These are phyloP conservation scores for Mycena alexandri DNA, from an alignment of 768 basidiomycete species.

Conservation along the genomic window DNA sequence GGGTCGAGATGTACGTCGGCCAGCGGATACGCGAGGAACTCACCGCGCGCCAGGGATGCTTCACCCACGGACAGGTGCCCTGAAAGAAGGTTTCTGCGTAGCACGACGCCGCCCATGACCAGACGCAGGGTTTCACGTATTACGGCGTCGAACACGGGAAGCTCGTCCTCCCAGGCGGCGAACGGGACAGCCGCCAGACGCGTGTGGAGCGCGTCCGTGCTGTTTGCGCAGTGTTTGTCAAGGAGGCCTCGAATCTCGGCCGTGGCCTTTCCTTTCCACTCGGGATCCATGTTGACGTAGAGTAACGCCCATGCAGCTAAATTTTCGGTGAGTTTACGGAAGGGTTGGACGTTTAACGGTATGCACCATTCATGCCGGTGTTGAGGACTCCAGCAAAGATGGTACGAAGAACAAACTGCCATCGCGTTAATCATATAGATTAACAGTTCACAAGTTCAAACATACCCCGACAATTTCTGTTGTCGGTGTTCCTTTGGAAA, in stretches of 20 bases:
- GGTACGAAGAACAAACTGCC: slow-evolving; percentile 29
- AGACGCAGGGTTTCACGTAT: slow-evolving; percentile 36
- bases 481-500: too few relatives aligned
- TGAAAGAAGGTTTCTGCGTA: slow-evolving; percentile 36
- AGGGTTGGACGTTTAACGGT: too few relatives aligned
- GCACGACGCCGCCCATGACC: slow-evolving; percentile 7
- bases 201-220: not conserved
- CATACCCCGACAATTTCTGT: too few relatives aligned
- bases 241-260: slow-evolving; percentile 28
- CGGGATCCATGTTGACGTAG: slow-evolving; percentile 17
- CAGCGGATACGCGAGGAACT: slow-evolving; percentile 34
- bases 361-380: slow-evolving; percentile 23
- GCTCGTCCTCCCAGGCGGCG: slow-evolving; percentile 33
- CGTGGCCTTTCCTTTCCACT: slow-evolving; percentile 30
- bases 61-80: slow-evolving; percentile 7
- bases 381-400: slow-evolving; percentile 33
- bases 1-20: slow-evolving; percentile 29
- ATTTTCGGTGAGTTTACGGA: too few relatives aligned
- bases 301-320: too few relatives aligned
- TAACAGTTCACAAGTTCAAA: too few relatives aligned
- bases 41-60: slow-evolving; percentile 21
- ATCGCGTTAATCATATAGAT: too few relatives aligned
- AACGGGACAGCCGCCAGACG: slow-evolving; percentile 29
- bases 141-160: slow-evolving; percentile 30
- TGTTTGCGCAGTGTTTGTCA: not conserved